Base-by-base conservation (phyloP, 768 basidiomycete genomes). In the Polyporus arcularius region DNA sequence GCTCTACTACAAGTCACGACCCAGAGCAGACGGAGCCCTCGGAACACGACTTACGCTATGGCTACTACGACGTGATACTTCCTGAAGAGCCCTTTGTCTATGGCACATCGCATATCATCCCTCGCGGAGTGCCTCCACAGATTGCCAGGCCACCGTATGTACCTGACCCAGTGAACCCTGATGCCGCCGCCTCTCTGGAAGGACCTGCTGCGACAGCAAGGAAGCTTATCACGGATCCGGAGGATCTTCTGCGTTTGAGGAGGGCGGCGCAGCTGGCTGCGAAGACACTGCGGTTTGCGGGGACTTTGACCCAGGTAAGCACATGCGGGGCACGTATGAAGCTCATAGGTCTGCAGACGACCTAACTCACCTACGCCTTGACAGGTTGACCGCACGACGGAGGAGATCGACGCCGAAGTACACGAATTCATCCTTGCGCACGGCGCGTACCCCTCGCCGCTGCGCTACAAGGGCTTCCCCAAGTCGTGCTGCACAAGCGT, bases 401-500 rank as follows among this genome's bases (percentile, higher is more conserved):
- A 88, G 57, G 74, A 74, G 12, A 87, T 97, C 52, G 94, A 97
- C 70, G 74, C 77, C 12, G 78, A 80, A 1, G 76, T 96, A 41
- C 94, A 96, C 58, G 79, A 88, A 6, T 86, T 83, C 60, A 89
- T 95, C 58, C 64, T 91, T 41, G 73, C 78, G 0, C 79, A 81
- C 65, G 80, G 80, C 26, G 95, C 92, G 7, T 97, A 96, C 72
- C 95, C 95, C 0, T 95, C 94, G 9, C 92, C 95, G 0, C 75
- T 96, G 51, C 80, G 79, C 0, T 96, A 96, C 71, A 75, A 78
- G 9, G 88, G 84, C 8, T 94, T 85, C 71, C 90, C 92, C 9
- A 84, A 82, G 60, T 87, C 90, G 18, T 88, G 89, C 68, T 93
- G 91, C 70, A 93, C 91, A 28, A 94, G 94, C 63, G 79, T 96